These are phyloP conservation scores for Dictyostelium purpureum DNA, from an alignment of 78 protist genomes.

Conservation along the genomic window DNA sequence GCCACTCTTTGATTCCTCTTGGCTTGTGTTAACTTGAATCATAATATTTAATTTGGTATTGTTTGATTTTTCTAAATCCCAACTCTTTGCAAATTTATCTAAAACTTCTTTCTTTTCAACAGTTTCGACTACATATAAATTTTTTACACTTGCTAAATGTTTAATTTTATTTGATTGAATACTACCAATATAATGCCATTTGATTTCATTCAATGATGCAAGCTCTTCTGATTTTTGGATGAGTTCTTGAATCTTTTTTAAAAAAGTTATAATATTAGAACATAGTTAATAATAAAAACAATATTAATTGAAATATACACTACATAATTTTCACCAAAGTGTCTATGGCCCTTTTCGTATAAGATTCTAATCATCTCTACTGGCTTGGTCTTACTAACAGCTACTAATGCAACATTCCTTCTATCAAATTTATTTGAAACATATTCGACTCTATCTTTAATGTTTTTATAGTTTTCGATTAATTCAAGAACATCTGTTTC, in stretches of 20 bases:
- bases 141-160: not conserved
- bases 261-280: not conserved
- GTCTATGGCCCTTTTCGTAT: constrained; percentile 72
- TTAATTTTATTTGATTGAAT: constrained; percentile 75
- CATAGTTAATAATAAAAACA: no score
- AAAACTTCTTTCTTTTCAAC: constrained; percentile 20
- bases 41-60: constrained; percentile 28
- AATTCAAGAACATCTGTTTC: constrained; percentile 23
- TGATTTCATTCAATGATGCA: constrained; percentile 28
- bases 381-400: constrained; percentile 80
- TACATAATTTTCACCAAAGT: constrained; percentile 81
- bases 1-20: constrained; percentile 71
- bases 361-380: constrained; percentile 31
- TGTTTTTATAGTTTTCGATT: not conserved
- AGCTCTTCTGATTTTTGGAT: constrained; percentile 64
- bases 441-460: not conserved
- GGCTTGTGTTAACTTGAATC: constrained; percentile 83
- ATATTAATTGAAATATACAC: not conserved
- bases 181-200: constrained; percentile 82
- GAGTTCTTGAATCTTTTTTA: constrained; percentile 68
- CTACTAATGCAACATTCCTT: constrained; percentile 38
- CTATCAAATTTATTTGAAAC: not conserved
- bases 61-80: not conserved
- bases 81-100: constrained; percentile 39
- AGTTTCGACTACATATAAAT: constrained; percentile 33